Evolutionary conservation across 805 yeast species (phyloP).

Genomic region (Lipomyces orientalis): DNA sequence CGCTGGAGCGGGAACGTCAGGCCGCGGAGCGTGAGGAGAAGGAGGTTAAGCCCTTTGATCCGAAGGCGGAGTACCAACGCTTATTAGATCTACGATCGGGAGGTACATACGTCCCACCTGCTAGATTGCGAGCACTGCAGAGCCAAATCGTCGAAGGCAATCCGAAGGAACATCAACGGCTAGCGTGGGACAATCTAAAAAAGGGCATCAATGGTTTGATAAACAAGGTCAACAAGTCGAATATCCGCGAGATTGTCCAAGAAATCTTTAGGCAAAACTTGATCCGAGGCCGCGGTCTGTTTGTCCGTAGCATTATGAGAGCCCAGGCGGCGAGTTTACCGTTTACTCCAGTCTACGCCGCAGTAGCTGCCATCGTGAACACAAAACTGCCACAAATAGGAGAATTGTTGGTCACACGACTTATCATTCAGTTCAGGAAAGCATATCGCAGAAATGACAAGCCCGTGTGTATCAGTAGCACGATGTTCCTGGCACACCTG

Average conservation of each 20-base stretch:
- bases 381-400: conserved; percentile 75
- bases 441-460: conserved; percentile 57
- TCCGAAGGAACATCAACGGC: conserved; percentile 54
- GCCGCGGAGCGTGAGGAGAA: conserved; percentile 21
- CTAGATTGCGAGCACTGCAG: conserved; percentile 53
- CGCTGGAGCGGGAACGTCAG: conserved; percentile 39
- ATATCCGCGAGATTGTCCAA: conserved; percentile 55
- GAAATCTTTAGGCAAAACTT: conserved; percentile 65
- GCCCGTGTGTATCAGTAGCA: conserved; percentile 50
- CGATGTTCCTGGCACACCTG: conserved; percentile 63
- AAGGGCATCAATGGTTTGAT: conserved; percentile 56
- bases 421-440: conserved; percentile 63
- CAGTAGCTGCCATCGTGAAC: conserved; percentile 65
- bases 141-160: conserved; percentile 46
- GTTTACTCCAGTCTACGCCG: conserved; percentile 59
- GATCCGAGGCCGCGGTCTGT: conserved; percentile 63
- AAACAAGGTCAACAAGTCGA: conserved; percentile 53
- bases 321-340: conserved; percentile 53
- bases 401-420: conserved; percentile 56
- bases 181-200: conserved; percentile 63
- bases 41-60: conserved; percentile 38
- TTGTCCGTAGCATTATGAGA: conserved; percentile 63
- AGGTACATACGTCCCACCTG: conserved; percentile 63
- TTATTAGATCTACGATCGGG: conserved; percentile 50
- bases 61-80: conserved; percentile 48